These are phyloP conservation scores for Kwoniella pini DNA, from an alignment of 768 basidiomycete genomes.

Conservation along the genomic window DNA sequence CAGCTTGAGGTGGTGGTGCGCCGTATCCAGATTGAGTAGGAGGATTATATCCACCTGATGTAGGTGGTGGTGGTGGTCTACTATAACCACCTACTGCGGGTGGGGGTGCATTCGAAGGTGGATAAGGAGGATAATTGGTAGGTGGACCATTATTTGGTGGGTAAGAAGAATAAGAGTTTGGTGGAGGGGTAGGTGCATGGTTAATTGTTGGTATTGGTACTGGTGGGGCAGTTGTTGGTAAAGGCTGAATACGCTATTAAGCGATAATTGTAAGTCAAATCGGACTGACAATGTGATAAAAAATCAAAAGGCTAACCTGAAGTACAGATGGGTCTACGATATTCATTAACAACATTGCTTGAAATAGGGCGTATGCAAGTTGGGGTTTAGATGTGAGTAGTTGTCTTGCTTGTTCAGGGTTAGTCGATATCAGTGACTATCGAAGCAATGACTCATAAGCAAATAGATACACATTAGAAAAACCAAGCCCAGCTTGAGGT, in stretches of 20 bases:
- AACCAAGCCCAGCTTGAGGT: no score
- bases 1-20: slow-evolving; percentile 26
- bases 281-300: neutral
- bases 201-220: slow-evolving; percentile 49
- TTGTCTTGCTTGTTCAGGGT: slow-evolving; percentile 82
- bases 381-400: slow-evolving; percentile 84
- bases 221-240: slow-evolving; percentile 39
- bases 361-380: slow-evolving; percentile 92
- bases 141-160: slow-evolving; percentile 17
- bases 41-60: slow-evolving; percentile 13
- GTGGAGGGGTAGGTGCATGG: slow-evolving; percentile 14
- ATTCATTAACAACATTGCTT: slow-evolving; percentile 87
- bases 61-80: slow-evolving; percentile 38
- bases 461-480: neutral
- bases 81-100: slow-evolving; percentile 43
- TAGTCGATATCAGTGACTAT: slow-evolving; percentile 86
- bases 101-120: slow-evolving; percentile 45
- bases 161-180: slow-evolving; percentile 29
- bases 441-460: slow-evolving; percentile 8
- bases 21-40: slow-evolving; percentile 47
- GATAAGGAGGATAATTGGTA: slow-evolving; percentile 31
- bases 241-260: slow-evolving; percentile 44
- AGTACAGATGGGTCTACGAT: slow-evolving; percentile 86
- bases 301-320: slow-evolving; percentile 59
- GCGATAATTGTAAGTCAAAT: neutral